phyloP scores from a whole-genome alignment of 768 basidiomycete species.

The Boletellus ananas region DNA sequence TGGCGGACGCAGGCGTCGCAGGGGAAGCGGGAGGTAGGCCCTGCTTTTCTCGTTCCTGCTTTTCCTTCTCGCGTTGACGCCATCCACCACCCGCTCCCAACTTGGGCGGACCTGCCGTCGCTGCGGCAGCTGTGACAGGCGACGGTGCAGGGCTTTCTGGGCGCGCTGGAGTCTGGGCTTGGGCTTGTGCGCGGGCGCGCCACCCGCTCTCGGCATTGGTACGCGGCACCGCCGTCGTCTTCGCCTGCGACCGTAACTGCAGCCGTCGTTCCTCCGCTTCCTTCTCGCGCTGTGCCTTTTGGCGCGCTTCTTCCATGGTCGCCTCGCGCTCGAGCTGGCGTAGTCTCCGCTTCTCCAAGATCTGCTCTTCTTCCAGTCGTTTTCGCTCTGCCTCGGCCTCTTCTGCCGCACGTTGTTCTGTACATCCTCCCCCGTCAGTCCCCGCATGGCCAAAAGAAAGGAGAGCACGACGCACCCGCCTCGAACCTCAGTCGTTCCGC shows the following conservation, averaged over 20 bases:
- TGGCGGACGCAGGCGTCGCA: slow-evolving; percentile 6
- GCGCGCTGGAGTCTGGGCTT: slow-evolving; percentile 37
- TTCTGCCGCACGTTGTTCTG: slow-evolving; percentile 56
- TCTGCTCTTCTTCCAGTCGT: slow-evolving; percentile 60
- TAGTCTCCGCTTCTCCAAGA: slow-evolving; percentile 45
- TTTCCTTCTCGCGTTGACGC: slow-evolving; percentile 56
- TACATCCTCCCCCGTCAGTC: slow-evolving; percentile 1
- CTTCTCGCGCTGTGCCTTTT: slow-evolving; percentile 63
- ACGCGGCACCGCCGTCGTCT: slow-evolving; percentile 24
- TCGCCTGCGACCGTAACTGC: slow-evolving; percentile 31
- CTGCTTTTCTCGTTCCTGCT: slow-evolving; percentile 27
- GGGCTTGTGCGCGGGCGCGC: slow-evolving; percentile 18
- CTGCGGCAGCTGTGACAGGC: slow-evolving; percentile 17
- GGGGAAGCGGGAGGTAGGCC: slow-evolving; percentile 37
- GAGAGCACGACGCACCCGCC: slow-evolving; percentile 42
- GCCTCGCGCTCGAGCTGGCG: slow-evolving; percentile 52
- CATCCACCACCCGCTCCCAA: slow-evolving; percentile 46
- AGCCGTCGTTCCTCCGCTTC: slow-evolving; percentile 58
- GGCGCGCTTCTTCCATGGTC: slow-evolving; percentile 50
- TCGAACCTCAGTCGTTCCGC: slow-evolving; percentile 44
- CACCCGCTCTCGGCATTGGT: slow-evolving; percentile 12
- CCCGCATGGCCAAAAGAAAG: background rate
- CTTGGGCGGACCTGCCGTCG: slow-evolving; percentile 30
- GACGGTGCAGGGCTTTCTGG: slow-evolving; percentile 53
- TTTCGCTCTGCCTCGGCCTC: slow-evolving; percentile 52